Conservation (phyloP, 225 moss, liverwort and hornwort genomes). For the Asterella californica region DNA sequence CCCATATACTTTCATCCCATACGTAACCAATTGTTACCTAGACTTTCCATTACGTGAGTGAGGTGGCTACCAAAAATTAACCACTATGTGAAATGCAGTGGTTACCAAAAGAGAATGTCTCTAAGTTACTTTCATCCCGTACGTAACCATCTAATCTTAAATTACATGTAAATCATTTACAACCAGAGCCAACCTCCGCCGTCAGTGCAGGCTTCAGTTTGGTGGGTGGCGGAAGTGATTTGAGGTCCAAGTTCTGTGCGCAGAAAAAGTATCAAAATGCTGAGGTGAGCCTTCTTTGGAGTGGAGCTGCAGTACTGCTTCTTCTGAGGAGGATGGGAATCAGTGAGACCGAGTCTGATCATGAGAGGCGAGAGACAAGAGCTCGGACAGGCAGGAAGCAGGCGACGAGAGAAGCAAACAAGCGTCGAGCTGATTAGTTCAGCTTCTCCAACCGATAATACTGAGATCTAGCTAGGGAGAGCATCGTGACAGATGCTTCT, state of each 20-base stretch:
- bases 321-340: neutral
- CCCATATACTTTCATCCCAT: too few species aligned
- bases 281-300: neutral
- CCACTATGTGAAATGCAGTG: too few species aligned
- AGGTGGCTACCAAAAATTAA: too few species aligned
- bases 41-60: too few species aligned
- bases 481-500: neutral
- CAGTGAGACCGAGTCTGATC: neutral
- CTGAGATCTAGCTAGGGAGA: neutral
- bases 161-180: too few species aligned
- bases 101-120: too few species aligned
- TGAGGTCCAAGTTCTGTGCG: neutral
- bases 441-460: neutral
- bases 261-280: neutral
- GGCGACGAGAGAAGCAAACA: neutral
- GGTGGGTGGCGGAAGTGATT: too few species aligned
- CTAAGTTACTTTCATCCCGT: too few species aligned
- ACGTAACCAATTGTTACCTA: too few species aligned
- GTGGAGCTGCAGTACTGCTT: neutral
- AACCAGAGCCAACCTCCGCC: too few species aligned
- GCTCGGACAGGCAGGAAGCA: neutral
- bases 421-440: neutral
- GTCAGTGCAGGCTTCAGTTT: too few species aligned
- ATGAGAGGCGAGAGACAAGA: neutral
- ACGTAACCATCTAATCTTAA: too few species aligned